Percentiles rank a stretch among this genome's conserved stretches.
phyloP scores from a whole-genome alignment of 306 rosid genomes.

The Prunus mume region DNA sequence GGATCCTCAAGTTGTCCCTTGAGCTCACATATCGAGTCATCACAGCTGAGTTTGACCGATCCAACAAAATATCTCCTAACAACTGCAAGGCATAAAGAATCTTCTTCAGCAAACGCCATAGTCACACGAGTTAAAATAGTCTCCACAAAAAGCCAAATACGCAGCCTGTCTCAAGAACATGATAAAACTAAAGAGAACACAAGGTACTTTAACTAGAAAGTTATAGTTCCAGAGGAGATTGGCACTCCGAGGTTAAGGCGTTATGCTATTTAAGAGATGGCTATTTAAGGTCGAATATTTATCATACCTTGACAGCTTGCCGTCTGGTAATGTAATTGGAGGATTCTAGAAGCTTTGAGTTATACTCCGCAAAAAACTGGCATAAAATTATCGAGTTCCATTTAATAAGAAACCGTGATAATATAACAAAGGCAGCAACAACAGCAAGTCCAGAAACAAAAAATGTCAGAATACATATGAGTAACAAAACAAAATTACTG shows the following conservation, averaged over 20 bases:
- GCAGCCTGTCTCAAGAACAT: conserved; percentile 3
- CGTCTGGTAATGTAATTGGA: conserved; percentile 93
- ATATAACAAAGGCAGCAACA: neutral
- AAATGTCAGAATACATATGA: neutral
- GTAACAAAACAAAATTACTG: neutral
- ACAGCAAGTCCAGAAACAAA: neutral
- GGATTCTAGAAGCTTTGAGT: conserved; percentile 89
- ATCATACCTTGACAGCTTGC: conserved; percentile 88
- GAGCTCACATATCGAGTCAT: conserved; percentile 99
- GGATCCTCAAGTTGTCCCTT: conserved; percentile 93
- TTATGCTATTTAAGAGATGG: conserved; percentile 7
- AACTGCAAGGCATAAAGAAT: conserved; percentile 56
- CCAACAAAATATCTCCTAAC: conserved; percentile 92
- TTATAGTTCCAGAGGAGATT: neutral
- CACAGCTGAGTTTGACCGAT: conserved; percentile 89
- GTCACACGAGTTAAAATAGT: conserved; percentile 11
- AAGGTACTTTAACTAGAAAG: neutral
- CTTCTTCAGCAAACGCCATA: conserved; percentile 22
- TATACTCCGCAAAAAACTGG: conserved; percentile 90
- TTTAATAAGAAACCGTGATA: conserved; percentile 12
- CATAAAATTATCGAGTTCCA: conserved; percentile 15
- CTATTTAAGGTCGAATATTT: conserved; percentile 9
- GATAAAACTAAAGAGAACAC: neutral
- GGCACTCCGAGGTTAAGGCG: conserved; percentile 4
- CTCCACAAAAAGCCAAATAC: neutral